phyloP scores from a whole-genome alignment of 2,329 filamentous ascomycete species.

The Acrodontium crateriforme region DNA sequence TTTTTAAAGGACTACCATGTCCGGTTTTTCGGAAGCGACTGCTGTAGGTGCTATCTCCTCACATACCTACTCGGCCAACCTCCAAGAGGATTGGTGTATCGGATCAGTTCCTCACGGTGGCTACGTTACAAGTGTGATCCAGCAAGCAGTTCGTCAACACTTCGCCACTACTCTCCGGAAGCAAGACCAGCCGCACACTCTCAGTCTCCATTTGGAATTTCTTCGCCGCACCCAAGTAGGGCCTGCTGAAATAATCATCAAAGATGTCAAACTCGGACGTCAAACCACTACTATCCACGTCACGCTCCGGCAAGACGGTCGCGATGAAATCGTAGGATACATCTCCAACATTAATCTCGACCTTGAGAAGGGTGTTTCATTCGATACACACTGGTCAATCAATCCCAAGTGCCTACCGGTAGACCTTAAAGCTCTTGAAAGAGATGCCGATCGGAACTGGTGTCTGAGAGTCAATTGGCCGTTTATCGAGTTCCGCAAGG shows the following conservation, averaged over 20 bases:
- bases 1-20: too few species aligned
- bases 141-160: slow-evolving; percentile 45
- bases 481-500: slow-evolving; percentile 34
- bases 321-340: slow-evolving; percentile 48
- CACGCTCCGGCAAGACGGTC: slow-evolving; percentile 38
- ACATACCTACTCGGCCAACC: slow-evolving; percentile 44
- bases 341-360: slow-evolving; percentile 50
- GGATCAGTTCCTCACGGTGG: slow-evolving; percentile 59
- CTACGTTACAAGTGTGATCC: slow-evolving; percentile 50
- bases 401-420: slow-evolving; percentile 30
- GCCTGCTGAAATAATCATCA: slow-evolving; percentile 42
- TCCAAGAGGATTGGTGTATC: slow-evolving; percentile 50
- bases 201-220: slow-evolving; percentile 52
- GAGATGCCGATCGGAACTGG: slow-evolving; percentile 37
- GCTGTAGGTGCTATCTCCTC: slow-evolving; percentile 35
- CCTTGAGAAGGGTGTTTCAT: slow-evolving; percentile 44
- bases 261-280: slow-evolving; percentile 50
- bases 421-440: slow-evolving; percentile 28
- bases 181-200: slow-evolving; percentile 47
- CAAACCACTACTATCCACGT: slow-evolving; percentile 52
- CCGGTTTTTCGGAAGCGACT: slow-evolving; percentile 32
- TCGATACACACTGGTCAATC: slow-evolving; percentile 41
- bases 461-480: slow-evolving; percentile 29
- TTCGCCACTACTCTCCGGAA: slow-evolving; percentile 43
- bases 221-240: slow-evolving; percentile 48